Percentiles rank a stretch among this genome's conserved stretches.
Evolutionary conservation across 2,329 filamentous ascomycete species (phyloP).

Genomic region (Arthrobotrys conoides): DNA sequence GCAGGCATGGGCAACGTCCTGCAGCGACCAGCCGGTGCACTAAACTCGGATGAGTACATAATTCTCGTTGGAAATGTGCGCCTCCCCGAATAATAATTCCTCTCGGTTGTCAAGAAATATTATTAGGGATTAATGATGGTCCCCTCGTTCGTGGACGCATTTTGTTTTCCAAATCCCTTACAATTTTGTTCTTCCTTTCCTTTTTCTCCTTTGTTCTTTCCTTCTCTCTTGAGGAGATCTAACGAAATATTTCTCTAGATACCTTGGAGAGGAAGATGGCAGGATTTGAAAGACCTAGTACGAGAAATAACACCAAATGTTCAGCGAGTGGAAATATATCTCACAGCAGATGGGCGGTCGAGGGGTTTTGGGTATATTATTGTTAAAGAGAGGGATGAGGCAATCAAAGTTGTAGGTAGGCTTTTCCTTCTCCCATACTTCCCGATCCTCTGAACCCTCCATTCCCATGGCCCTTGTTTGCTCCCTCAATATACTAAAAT

Average conservation of each 20-base stretch:
- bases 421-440: background rate
- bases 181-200: background rate
- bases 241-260: slow-evolving; percentile 36
- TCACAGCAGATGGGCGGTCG: slow-evolving; percentile 61
- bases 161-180: slow-evolving; percentile 4
- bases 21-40: slow-evolving; percentile 58
- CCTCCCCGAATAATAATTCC: slow-evolving; percentile 40
- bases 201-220: background rate
- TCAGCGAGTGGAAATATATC: slow-evolving; percentile 63
- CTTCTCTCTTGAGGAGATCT: background rate
- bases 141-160: slow-evolving; percentile 6
- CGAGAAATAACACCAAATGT: slow-evolving; percentile 62
- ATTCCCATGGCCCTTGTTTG: slow-evolving; percentile 10
- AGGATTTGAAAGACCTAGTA: slow-evolving; percentile 63
- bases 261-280: slow-evolving; percentile 62
- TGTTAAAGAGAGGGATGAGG: slow-evolving; percentile 62
- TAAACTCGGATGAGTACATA: slow-evolving; percentile 61
- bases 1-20: slow-evolving; percentile 57
- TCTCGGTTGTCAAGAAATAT: slow-evolving; percentile 35
- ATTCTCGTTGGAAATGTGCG: slow-evolving; percentile 60
- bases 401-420: slow-evolving; percentile 62
- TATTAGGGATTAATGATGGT: slow-evolving; percentile 10
- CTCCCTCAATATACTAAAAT: slow-evolving; percentile 16
- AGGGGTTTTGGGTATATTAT: slow-evolving; percentile 63
- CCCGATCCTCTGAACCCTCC: background rate